Conservation (phyloP, 352 stramenopile genomes). For the Lagenidium sp. region DNA sequence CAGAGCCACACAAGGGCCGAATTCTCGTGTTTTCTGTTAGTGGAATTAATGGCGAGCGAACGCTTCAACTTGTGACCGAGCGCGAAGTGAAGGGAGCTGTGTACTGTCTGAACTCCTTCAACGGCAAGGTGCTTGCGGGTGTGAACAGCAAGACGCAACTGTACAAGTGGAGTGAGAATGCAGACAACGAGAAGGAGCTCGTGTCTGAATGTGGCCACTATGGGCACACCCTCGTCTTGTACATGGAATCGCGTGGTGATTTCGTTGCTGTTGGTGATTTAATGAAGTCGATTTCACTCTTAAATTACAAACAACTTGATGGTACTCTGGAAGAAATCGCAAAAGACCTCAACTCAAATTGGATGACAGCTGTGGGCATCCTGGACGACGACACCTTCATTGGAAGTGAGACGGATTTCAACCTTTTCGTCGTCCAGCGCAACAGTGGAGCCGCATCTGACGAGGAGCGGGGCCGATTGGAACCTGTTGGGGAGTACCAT, state of each 20-base stretch:
- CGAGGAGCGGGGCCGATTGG: conserved; percentile 89
- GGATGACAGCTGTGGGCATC: conserved; percentile 93
- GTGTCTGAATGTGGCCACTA: conserved; percentile 92
- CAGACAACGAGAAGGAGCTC: conserved; percentile 87
- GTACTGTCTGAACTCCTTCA: conserved; percentile 93
- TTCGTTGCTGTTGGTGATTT: conserved; percentile 96
- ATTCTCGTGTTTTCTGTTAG: conserved; percentile 91
- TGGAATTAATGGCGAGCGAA: conserved; percentile 73
- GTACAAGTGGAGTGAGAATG: conserved; percentile 87
- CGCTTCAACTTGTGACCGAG: conserved; percentile 86
- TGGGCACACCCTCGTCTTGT: conserved; percentile 93
- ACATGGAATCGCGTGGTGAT: conserved; percentile 91
- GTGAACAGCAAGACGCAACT: conserved; percentile 94
- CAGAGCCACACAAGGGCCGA: conserved; percentile 92
- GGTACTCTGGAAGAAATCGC: conserved; percentile 93
- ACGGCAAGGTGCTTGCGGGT: conserved; percentile 89
- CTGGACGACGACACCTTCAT: conserved; percentile 94
- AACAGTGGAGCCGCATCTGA: conserved; percentile 90
- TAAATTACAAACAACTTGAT: conserved; percentile 92
- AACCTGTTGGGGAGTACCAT: conserved; percentile 93
- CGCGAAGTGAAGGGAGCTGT: conserved; percentile 93
- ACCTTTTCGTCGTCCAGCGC: conserved; percentile 92
- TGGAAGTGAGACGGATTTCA: conserved; percentile 93
- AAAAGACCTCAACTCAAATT: conserved; percentile 95
- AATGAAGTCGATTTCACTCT: conserved; percentile 95